These are phyloP conservation scores for Debaryomyces sp. DNA, from an alignment of 1,139 yeast species.

Conservation along the genomic window DNA sequence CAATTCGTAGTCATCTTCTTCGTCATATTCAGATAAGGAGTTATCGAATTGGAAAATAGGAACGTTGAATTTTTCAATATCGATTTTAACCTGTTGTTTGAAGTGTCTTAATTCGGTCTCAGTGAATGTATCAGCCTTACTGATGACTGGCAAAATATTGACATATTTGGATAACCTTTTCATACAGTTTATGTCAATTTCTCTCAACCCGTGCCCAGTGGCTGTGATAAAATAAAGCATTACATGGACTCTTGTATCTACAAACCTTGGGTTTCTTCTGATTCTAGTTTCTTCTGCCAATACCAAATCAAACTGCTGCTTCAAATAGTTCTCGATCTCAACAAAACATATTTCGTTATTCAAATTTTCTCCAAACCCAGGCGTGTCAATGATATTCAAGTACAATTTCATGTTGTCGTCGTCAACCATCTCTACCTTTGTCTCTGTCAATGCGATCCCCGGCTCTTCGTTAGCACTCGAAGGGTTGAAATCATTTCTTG, in stretches of 20 bases:
- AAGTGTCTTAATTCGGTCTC: slow-evolving; percentile 65
- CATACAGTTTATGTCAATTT: slow-evolving; percentile 77
- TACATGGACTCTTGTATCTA: slow-evolving; percentile 75
- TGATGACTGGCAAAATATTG: slow-evolving; percentile 84
- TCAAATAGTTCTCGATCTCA: slow-evolving; percentile 74
- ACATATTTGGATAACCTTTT: slow-evolving; percentile 76
- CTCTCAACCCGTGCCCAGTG: slow-evolving; percentile 78
- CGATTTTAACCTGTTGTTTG: slow-evolving; percentile 61
- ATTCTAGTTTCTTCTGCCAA: slow-evolving; percentile 90
- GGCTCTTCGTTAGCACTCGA: slow-evolving; percentile 55
- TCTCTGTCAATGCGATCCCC: slow-evolving; percentile 66
- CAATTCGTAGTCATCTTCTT: slow-evolving; percentile 70
- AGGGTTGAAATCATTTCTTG: slow-evolving; percentile 46
- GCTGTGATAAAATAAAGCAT: slow-evolving; percentile 72
- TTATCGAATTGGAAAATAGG: slow-evolving; percentile 80
- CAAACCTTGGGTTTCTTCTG: slow-evolving; percentile 81
- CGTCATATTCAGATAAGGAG: slow-evolving; percentile 48
- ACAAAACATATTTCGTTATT: slow-evolving; percentile 67
- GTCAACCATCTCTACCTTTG: slow-evolving; percentile 69
- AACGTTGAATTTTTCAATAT: slow-evolving; percentile 72
- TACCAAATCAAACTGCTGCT: slow-evolving; percentile 90
- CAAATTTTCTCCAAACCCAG: slow-evolving; percentile 77
- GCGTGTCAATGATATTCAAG: slow-evolving; percentile 69
- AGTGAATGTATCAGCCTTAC: slow-evolving; percentile 88
- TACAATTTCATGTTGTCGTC: slow-evolving; percentile 73